Evolutionary conservation across 257 asterid genomes (phyloP), one percentile per base, ranked within the genome.

Genomic region (Solanum chaucha): DNA sequence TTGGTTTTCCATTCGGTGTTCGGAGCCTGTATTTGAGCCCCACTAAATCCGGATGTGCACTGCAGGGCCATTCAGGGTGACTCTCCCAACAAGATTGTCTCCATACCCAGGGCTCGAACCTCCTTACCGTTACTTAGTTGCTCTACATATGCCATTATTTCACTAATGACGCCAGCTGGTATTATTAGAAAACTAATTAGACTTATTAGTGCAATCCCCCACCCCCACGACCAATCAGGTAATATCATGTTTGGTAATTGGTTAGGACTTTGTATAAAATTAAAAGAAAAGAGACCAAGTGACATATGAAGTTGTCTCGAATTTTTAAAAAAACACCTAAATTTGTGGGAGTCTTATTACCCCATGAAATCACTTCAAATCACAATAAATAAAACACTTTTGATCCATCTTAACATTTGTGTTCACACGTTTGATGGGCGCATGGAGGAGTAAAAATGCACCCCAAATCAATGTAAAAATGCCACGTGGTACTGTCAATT

Each of bases 321-420:
- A 55, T 17, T 17, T 51, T 15, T 0, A 2, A 55, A 55, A 17
- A 6, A 2, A 1, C 0, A 17, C 4, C n/a, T 55, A 13, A 48
- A 14, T 48, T 48, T 48, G 3, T 14, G 59, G 1, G 8, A 11
- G 59, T 48, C 20, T 14, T 14, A 48, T 48, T 51, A 51, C 61
- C n/a, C 0, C n/a, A 2, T 51, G 10, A 17, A 51, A 51, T 14
- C n/a, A n/a, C n/a, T n/a, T n/a, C n/a, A n/a, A n/a, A n/a, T n/a
- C n/a, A 51, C 61, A 51, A 51, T 51, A 51, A 51, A 51, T 51
- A 6, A 17, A 44, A 5, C 3, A 51, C 10, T 51, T 51, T 17
- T 51, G 61, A 51, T 17, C 10, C 61, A 51, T 51, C n/a, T 51
- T 51, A 6, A 51, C 61, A 51, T 15, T 51, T 51, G n/a, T 51